Conservation (phyloP, 176 grass and related monocot genomes). For the Ensete glaucum region DNA sequence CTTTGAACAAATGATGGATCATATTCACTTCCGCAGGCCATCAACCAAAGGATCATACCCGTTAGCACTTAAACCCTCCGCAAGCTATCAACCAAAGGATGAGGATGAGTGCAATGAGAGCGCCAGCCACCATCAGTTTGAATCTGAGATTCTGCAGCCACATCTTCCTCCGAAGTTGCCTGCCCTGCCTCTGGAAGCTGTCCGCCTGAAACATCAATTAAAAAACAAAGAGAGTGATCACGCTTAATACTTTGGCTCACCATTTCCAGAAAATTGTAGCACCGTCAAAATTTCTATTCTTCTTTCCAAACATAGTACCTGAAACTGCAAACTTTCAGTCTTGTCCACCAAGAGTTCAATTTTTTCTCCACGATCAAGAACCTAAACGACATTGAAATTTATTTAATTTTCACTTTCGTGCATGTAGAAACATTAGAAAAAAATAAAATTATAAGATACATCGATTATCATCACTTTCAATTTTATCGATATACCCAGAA, state of each 20-base stretch:
- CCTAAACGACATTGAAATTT: slow-evolving; percentile 26
- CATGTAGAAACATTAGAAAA: neutral
- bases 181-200: slow-evolving; percentile 91
- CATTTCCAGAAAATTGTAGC: neutral
- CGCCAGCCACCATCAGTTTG: slow-evolving; percentile 76
- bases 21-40: neutral
- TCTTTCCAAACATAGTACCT: slow-evolving; percentile 32
- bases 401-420: neutral
- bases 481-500: no score
- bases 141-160: slow-evolving; percentile 93
- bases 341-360: slow-evolving; percentile 94
- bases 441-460: neutral
- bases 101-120: slow-evolving; percentile 36
- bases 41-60: neutral
- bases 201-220: slow-evolving; percentile 54
- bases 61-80: neutral
- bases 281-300: neutral
- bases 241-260: neutral
- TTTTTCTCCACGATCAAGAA: slow-evolving; percentile 94
- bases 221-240: neutral
- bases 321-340: slow-evolving; percentile 85
- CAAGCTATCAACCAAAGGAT: slow-evolving; percentile 41
- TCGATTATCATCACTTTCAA: neutral
- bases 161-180: slow-evolving; percentile 92
- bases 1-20: neutral